phyloP scores from a whole-genome alignment of 345 rosid genomes.

The Hypericum androsaemum region DNA sequence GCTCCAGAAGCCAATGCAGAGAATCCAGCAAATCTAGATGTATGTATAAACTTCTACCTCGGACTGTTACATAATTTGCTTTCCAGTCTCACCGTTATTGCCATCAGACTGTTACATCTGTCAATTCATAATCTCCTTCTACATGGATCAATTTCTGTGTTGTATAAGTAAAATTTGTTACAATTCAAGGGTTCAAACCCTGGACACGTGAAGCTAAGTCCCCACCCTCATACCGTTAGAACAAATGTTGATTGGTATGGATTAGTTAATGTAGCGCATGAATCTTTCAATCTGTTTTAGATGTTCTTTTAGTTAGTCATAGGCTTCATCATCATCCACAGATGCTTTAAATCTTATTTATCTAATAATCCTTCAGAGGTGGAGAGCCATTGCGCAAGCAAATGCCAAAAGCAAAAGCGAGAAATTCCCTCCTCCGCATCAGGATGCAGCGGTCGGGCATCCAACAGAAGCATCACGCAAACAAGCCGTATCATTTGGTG shows the following conservation, averaged over 20 bases:
- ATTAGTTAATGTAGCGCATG: too few relatives aligned
- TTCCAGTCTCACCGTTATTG: too few relatives aligned
- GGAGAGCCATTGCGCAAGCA: constrained; percentile 30
- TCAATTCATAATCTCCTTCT: too few relatives aligned
- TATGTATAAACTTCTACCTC: constrained; percentile 13
- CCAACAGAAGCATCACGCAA: constrained; percentile 31
- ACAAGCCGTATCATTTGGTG: constrained; percentile 34
- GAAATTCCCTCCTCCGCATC: constrained; percentile 92
- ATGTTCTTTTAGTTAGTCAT: constrained; percentile 4
- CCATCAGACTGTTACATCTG: too few relatives aligned
- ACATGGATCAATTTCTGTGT: too few relatives aligned
- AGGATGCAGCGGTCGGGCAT: constrained; percentile 71
- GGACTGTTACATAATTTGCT: too few relatives aligned
- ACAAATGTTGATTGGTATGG: too few relatives aligned
- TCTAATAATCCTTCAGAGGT: constrained; percentile 13
- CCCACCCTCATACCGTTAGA: too few relatives aligned
- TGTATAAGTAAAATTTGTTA: too few relatives aligned
- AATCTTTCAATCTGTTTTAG: too few relatives aligned
- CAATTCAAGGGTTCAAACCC: too few relatives aligned
- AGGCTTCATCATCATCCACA: background rate
- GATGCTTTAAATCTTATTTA: background rate
- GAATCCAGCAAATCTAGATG: constrained; percentile 57
- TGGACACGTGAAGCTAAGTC: too few relatives aligned
- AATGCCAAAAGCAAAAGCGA: constrained; percentile 80
- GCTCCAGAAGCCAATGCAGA: constrained; percentile 94